phyloP scores from a whole-genome alignment of 148 eudicot species.

The Fallopia convolvulus region DNA sequence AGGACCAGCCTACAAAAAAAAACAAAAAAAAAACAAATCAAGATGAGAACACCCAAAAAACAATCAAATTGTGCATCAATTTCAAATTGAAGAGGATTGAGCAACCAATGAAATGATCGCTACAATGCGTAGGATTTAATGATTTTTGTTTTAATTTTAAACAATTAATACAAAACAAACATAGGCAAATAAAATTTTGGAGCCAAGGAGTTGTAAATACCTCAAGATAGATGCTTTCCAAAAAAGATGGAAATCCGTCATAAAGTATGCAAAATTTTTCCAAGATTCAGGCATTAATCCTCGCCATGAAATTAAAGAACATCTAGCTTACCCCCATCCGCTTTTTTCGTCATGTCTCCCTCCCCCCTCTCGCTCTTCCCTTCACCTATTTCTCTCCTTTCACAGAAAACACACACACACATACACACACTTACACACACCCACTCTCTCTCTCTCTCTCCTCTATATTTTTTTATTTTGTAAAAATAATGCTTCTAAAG shows the following conservation, averaged over 20 bases:
- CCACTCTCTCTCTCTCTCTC: no score
- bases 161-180: neutral
- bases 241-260: constrained; percentile 23
- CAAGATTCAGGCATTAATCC: constrained; percentile 22
- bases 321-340: neutral
- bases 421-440: no score
- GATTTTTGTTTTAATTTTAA: neutral
- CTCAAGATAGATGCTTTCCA: constrained; percentile 47
- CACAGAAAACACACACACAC: no score
- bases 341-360: no score
- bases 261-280: constrained; percentile 23
- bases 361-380: no score
- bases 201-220: constrained; percentile 18
- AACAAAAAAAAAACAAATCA: neutral
- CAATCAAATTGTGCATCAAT: neutral
- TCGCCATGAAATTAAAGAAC: constrained; percentile 24
- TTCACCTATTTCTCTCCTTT: no score
- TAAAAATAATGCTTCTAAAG: no score
- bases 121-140: neutral
- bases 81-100: neutral
- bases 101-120: neutral
- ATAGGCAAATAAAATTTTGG: no score
- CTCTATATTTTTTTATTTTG: no score
- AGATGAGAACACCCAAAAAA: neutral
- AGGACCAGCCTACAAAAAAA: constrained; percentile 55